Conservation (phyloP, 2,329 filamentous ascomycete genomes). For the Fusarium temperatum region DNA sequence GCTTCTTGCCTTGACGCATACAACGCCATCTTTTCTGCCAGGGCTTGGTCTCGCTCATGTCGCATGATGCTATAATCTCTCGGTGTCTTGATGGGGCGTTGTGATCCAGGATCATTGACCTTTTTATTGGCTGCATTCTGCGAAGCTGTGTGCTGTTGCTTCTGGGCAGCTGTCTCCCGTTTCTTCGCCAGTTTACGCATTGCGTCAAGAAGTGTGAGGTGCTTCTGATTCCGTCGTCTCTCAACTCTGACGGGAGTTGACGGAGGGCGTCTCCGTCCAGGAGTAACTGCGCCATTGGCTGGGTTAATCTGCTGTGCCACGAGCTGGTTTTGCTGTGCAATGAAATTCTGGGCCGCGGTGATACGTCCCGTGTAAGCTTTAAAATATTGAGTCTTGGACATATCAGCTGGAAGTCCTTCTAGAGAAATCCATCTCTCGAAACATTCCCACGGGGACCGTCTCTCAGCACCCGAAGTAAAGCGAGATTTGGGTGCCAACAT, state of each 20-base stretch:
- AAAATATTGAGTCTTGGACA: constrained; percentile 96
- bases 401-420: constrained; percentile 89
- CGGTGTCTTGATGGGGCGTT: constrained; percentile 75
- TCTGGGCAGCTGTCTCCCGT: constrained; percentile 83
- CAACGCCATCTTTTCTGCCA: constrained; percentile 67
- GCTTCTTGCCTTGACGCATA: constrained; percentile 68
- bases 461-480: constrained; percentile 86
- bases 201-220: constrained; percentile 88
- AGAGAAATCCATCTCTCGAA: constrained; percentile 96
- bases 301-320: constrained; percentile 61
- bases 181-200: constrained; percentile 98
- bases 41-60: constrained; percentile 80
- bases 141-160: constrained; percentile 86
- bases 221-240: constrained; percentile 83
- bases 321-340: constrained; percentile 63
- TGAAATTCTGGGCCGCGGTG: constrained; percentile 65
- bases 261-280: constrained; percentile 67
- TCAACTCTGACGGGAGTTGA: constrained; percentile 88
- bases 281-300: constrained; percentile 45
- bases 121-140: constrained; percentile 84
- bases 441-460: constrained; percentile 96
- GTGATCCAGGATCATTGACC: constrained; percentile 69
- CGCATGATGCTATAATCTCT: constrained; percentile 91
- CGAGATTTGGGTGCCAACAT: constrained; percentile 78
- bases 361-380: constrained; percentile 72